A percentile compares a stretch with the other conserved stretches of the same genome.
Conservation (phyloP, 2,329 filamentous ascomycete genomes). For the Chrysoporthe puriensis region DNA sequence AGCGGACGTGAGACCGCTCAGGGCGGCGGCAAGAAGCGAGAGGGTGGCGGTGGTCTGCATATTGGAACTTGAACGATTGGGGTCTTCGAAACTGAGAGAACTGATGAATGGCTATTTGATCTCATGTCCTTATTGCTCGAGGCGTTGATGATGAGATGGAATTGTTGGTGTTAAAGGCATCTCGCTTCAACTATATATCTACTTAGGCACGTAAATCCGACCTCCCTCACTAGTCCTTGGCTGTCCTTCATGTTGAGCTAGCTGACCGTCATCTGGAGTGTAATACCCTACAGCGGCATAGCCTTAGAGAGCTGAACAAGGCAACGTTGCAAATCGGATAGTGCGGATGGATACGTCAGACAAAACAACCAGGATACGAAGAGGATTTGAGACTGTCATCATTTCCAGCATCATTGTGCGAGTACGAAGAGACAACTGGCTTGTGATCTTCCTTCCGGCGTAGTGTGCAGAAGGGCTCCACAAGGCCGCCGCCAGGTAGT, state of each 20-base stretch:
- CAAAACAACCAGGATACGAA: background rate
- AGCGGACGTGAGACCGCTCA: constrained; percentile 8
- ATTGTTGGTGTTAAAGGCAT: background rate
- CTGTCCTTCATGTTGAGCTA: background rate
- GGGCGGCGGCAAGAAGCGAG: constrained; percentile 8
- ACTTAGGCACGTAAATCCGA: too few relatives aligned
- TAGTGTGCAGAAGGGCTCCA: background rate
- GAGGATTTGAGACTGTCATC: background rate
- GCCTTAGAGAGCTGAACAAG: background rate
- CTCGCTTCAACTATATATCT: background rate
- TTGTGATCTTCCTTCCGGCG: background rate
- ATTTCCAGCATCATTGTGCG: background rate
- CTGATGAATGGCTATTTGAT: background rate
- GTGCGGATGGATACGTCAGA: background rate
- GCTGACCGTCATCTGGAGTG: background rate
- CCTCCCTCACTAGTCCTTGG: background rate
- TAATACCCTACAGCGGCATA: background rate
- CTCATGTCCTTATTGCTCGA: background rate
- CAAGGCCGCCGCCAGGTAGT: background rate
- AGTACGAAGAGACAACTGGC: background rate
- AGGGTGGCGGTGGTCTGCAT: constrained; percentile 2
- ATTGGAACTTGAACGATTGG: background rate
- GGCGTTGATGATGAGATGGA: background rate
- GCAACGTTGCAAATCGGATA: background rate
- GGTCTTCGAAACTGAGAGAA: background rate